phyloP scores from a whole-genome alignment of 1,139 yeast species.

The Geotrichum candidum region DNA sequence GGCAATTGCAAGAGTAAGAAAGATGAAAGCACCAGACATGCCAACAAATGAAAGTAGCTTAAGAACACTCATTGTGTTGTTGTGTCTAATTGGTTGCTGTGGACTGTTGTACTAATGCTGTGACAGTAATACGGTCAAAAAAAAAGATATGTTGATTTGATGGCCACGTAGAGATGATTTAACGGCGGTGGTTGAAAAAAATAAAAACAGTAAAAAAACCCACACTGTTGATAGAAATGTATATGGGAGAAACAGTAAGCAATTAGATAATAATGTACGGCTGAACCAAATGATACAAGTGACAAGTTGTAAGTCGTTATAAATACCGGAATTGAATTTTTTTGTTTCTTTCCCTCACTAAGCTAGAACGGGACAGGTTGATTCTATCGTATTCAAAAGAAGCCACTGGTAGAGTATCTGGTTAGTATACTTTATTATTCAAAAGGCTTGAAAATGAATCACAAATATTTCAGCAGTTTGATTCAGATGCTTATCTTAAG shows the following conservation, averaged over 20 bases:
- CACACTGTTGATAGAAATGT: neutral
- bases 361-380: neutral
- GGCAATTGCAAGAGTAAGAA: constrained; percentile 64
- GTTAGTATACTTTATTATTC: too few relatives aligned
- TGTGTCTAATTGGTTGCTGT: neutral
- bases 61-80: constrained; percentile 14
- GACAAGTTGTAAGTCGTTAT: neutral
- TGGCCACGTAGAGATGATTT: neutral
- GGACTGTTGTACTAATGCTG: too few relatives aligned
- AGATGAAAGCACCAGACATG: constrained; percentile 63
- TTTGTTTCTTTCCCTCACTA: neutral
- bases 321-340: neutral
- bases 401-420: neutral
- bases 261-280: neutral
- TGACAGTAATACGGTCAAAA: too few relatives aligned
- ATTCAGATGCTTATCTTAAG: too few relatives aligned
- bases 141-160: neutral
- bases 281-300: neutral
- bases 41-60: constrained; percentile 61
- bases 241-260: neutral
- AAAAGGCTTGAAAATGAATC: too few relatives aligned
- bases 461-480: too few relatives aligned
- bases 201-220: neutral
- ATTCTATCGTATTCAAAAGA: too few relatives aligned
- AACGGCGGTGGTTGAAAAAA: neutral